Conservation (phyloP, 306 rosid species). For the Cercis canadensis region DNA sequence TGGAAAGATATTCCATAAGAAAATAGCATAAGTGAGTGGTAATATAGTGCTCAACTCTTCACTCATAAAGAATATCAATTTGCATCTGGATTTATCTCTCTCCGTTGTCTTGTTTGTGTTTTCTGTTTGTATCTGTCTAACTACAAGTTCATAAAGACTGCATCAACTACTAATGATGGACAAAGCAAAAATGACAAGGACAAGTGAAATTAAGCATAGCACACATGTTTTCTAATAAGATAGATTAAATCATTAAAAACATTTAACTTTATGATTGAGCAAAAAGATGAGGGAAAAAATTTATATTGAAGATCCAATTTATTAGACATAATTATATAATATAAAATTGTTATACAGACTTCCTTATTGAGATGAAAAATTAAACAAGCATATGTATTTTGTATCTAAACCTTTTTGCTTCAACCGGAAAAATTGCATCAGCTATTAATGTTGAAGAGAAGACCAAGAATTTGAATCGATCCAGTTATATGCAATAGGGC, state of each 20-base stretch:
- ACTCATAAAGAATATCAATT: too few species aligned
- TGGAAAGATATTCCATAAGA: too few species aligned
- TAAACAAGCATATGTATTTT: background rate
- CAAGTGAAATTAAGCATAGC: too few species aligned
- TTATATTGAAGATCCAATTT: conserved; percentile 4
- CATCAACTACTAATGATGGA: too few species aligned
- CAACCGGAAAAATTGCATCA: conserved; percentile 14
- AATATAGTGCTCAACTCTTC: too few species aligned
- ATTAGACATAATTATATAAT: background rate
- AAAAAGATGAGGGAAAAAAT: background rate
- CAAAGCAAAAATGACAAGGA: too few species aligned
- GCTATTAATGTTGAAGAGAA: conserved; percentile 52
- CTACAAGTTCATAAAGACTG: too few species aligned
- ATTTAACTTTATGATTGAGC: background rate
- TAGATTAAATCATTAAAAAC: background rate
- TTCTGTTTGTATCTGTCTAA: too few species aligned
- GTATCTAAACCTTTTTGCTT: conserved; percentile 1
- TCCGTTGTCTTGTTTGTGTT: too few species aligned
- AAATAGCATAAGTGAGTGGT: too few species aligned
- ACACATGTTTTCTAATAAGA: too few species aligned
- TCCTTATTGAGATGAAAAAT: conserved; percentile 9
- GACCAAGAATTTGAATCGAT: conserved; percentile 85
- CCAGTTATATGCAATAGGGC: conserved; percentile 91
- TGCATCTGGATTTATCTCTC: too few species aligned
- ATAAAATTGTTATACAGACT: conserved; percentile 12